A percentile compares a stretch with the other conserved stretches of the same genome.
phyloP scores from a whole-genome alignment of 164 flowering plant species.

The Macadamia tetraphylla region DNA sequence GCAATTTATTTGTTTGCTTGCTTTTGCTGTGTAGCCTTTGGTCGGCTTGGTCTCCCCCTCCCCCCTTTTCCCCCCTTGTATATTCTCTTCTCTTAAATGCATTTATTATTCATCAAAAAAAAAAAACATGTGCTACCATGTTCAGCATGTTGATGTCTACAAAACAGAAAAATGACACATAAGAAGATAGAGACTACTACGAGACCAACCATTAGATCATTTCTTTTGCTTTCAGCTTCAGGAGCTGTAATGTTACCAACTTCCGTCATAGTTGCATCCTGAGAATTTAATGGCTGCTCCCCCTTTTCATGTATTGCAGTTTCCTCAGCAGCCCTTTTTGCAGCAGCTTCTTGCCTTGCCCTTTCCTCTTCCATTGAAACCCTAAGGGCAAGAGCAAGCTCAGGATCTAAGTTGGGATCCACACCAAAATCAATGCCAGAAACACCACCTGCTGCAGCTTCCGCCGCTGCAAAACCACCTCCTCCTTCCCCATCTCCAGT shows the following conservation, averaged over 20 bases:
- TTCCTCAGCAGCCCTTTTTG: constrained; percentile 90
- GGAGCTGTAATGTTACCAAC: constrained; percentile 33
- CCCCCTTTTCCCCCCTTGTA: too few relatives aligned
- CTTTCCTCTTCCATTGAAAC: constrained; percentile 99
- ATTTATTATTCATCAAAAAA: too few relatives aligned
- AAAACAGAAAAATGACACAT: not conserved
- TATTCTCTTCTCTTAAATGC: too few relatives aligned
- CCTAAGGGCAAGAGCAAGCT: constrained; percentile 94
- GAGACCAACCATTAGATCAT: constrained; percentile 49
- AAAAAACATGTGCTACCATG: too few relatives aligned
- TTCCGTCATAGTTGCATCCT: constrained; percentile 69
- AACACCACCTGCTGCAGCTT: constrained; percentile 70
- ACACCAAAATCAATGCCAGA: constrained; percentile 92
- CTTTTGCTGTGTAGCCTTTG: too few relatives aligned
- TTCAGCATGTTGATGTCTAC: not conserved
- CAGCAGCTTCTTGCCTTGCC: constrained; percentile 98
- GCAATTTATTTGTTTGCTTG: too few relatives aligned
- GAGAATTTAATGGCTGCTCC: constrained; percentile 46
- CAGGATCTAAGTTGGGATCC: constrained; percentile 96
- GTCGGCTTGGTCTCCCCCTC: too few relatives aligned
- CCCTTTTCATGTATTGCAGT: constrained; percentile 59
- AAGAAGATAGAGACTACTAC: not conserved
- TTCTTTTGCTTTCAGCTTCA: constrained; percentile 37
- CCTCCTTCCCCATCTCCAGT: constrained; percentile 96
- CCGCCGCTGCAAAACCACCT: constrained; percentile 91